Evolutionary conservation across 2,329 filamentous ascomycete genomes (phyloP), one percentile per base, ranked within the genome.

Genomic region (Ilyonectria sp.): DNA sequence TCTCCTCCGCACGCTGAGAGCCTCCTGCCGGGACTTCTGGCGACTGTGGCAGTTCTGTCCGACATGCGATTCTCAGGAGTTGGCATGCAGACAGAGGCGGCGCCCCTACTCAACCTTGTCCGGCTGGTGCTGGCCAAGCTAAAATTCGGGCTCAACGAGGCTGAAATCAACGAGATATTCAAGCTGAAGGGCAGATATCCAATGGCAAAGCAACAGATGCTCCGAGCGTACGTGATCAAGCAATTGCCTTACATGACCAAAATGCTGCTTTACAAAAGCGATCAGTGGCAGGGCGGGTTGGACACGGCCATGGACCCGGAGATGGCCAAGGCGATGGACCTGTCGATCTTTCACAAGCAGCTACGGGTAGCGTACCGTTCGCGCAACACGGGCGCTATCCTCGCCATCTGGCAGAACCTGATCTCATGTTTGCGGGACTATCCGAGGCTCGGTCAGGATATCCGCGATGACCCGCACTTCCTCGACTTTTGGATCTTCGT

Each of bases 401-500:
- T 72, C 9, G 71, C 73, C 26, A 69, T 82, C 50, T 83, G 82
- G 82, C 55, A 77, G 35, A 75, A 79, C 19, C 69, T 84, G 52
- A 73, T 69, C 37, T 47, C 65, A 5, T 65, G 69, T 9, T 44
- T 81, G 21, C 71, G 69, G 13, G 64, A 76, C 4, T 71, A 74
- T 40, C 71, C 75, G 0, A 62, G 63, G 4, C 68, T 82, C 11
- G 68, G 68, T 11, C 47, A 66, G 11, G 74, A 79, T 23, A 69
- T 84, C n/a, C 76, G 73, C n/a, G 64, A 75, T 7, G 75, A 79
- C 29, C 72, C 76, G 1, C 78, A 82, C 17, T 77, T 81, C 6
- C 71, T 84, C 43, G 80, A 84, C 67, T 84, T 76, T 43, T 82
- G 81, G 74, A 66, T 83, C 23, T 82, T 82, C 58, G 76, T 82